A percentile compares a stretch with the other conserved stretches of the same genome.
These are phyloP conservation scores for Pluteus cervinus DNA, from an alignment of 768 basidiomycete species.

Conservation along the genomic window DNA sequence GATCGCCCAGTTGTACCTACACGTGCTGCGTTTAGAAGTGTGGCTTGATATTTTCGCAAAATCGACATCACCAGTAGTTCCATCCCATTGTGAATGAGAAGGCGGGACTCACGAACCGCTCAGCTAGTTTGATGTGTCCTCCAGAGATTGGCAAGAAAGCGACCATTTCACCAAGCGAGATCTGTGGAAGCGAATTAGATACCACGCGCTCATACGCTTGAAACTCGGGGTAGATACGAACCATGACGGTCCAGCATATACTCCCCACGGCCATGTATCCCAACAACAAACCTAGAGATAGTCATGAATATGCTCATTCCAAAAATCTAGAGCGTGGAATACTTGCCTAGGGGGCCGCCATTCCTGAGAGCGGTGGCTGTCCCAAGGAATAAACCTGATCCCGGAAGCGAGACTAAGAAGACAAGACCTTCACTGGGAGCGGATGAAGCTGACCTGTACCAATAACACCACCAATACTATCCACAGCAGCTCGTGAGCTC, in stretches of 20 bases:
- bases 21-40: slow-evolving; percentile 1
- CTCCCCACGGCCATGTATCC: slow-evolving; percentile 63
- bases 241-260: slow-evolving; percentile 71
- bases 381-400: slow-evolving; percentile 60
- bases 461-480: slow-evolving; percentile 60
- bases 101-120: slow-evolving; percentile 74
- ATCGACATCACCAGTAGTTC: slow-evolving; percentile 44
- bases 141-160: slow-evolving; percentile 74
- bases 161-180: slow-evolving; percentile 70
- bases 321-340: background rate
- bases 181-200: slow-evolving; percentile 23
- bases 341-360: slow-evolving; percentile 63
- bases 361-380: slow-evolving; percentile 40
- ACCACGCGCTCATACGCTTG: background rate
- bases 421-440: no score
- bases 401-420: no score
- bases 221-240: slow-evolving; percentile 20
- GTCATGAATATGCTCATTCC: background rate
- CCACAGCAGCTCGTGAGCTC: slow-evolving; percentile 2
- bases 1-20: slow-evolving; percentile 54
- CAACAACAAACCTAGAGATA: slow-evolving; percentile 47
- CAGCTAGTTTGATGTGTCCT: slow-evolving; percentile 73
- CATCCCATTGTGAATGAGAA: slow-evolving; percentile 54
- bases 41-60: background rate
- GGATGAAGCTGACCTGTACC: slow-evolving; percentile 42